Conservation (phyloP, 2,329 filamentous ascomycete species). For the Colletotrichum simmondsii region DNA sequence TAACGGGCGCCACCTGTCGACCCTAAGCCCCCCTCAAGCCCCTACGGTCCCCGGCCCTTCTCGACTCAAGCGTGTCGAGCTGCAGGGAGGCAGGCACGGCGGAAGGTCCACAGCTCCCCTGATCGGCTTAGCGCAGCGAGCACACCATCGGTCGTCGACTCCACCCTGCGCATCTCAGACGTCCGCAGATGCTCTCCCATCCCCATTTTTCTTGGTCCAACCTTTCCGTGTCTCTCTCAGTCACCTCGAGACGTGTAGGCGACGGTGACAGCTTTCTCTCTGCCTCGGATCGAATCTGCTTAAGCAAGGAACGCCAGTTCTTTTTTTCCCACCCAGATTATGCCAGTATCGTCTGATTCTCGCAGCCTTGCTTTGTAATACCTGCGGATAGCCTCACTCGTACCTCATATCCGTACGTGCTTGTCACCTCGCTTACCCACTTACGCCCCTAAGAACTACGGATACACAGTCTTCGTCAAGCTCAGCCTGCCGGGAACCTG, state of each 20-base stretch:
- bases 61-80: background rate
- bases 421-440: background rate
- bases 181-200: slow-evolving; percentile 10
- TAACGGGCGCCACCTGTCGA: slow-evolving; percentile 3
- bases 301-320: no score
- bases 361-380: slow-evolving; percentile 24
- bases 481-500: background rate
- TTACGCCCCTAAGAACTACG: background rate
- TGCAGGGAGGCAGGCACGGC: background rate
- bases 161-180: slow-evolving; percentile 12
- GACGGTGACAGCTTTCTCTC: no score
- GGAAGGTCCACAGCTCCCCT: slow-evolving; percentile 3
- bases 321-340: background rate
- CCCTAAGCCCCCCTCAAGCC: background rate
- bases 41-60: background rate
- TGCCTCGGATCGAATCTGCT: no score
- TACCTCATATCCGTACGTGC: background rate
- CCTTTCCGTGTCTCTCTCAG: no score
- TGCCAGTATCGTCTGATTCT: slow-evolving; percentile 8
- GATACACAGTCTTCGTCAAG: background rate
- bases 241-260: no score
- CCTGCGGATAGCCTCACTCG: background rate
- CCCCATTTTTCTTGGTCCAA: slow-evolving; percentile 22
- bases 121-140: slow-evolving; percentile 20
- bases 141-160: slow-evolving; percentile 28